Percentiles rank a stretch among this genome's conserved stretches.
These are phyloP conservation scores for Penicillium salamii DNA, from an alignment of 495 filamentous ascomycete species.

Conservation along the genomic window DNA sequence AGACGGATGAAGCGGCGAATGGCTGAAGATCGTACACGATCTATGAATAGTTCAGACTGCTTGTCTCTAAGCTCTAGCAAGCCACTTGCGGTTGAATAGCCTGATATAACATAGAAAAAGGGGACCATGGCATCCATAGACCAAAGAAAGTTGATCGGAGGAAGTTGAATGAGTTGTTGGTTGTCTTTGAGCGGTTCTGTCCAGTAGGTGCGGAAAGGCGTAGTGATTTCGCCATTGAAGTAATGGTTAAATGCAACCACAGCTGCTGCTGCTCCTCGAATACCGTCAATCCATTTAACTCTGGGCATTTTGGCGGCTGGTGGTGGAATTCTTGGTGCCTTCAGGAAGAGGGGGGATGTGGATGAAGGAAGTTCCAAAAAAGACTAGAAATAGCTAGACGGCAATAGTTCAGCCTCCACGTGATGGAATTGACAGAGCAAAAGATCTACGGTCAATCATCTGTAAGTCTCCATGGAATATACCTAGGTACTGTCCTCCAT, in stretches of 20 bases:
- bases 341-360: too few species aligned
- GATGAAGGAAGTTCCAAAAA: not conserved
- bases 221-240: too few species aligned
- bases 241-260: conserved; percentile 24
- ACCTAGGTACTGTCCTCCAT: too few species aligned
- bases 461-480: too few species aligned
- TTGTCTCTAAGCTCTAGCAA: conserved; percentile 20
- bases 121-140: conserved; percentile 58
- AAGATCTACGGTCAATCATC: too few species aligned
- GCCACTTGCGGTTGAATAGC: too few species aligned
- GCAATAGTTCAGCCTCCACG: too few species aligned
- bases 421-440: too few species aligned
- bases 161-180: conserved; percentile 52
- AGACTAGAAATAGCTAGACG: too few species aligned
- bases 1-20: conserved; percentile 56
- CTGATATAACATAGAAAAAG: conserved; percentile 63
- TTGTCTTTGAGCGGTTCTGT: conserved; percentile 34
- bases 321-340: not conserved
- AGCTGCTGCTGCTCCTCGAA: conserved; percentile 25
- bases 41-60: not conserved
- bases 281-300: conserved; percentile 27
- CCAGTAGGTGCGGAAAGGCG: conserved; percentile 17
- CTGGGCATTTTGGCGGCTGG: conserved; percentile 12
- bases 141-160: conserved; percentile 54
- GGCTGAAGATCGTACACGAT: conserved; percentile 37